Evolutionary conservation across 257 asterid genomes (phyloP).

Genomic region (Nicotiana paniculata): DNA sequence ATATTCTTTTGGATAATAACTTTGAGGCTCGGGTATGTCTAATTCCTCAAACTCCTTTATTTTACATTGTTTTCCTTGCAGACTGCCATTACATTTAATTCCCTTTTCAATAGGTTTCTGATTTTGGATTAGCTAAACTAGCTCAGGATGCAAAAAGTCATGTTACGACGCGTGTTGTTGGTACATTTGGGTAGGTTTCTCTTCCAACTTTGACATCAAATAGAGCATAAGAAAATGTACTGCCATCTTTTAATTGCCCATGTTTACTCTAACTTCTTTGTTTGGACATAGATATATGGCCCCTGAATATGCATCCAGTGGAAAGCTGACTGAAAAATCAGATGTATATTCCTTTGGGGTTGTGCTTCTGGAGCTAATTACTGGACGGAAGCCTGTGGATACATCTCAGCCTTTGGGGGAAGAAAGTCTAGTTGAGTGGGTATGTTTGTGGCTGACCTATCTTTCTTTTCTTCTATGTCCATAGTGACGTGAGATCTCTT

Average conservation of each 20-base stretch:
- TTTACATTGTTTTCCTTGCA: background rate
- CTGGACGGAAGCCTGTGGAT: constrained; percentile 95
- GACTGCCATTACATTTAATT: background rate
- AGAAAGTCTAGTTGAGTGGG: constrained; percentile 98
- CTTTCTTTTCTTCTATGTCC: background rate
- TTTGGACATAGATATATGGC: constrained; percentile 75
- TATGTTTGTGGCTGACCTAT: constrained; percentile 23
- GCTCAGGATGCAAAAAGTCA: constrained; percentile 77
- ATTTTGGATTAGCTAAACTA: constrained; percentile 90
- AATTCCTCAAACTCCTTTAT: background rate
- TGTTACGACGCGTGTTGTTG: constrained; percentile 82
- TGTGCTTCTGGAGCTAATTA: constrained; percentile 76
- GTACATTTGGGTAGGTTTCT: constrained; percentile 78
- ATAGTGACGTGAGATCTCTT: background rate
- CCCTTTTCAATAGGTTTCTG: constrained; percentile 62
- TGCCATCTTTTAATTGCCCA: background rate
- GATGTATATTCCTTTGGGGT: constrained; percentile 90
- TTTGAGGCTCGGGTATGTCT: constrained; percentile 80
- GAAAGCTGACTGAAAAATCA: constrained; percentile 82
- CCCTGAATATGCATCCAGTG: constrained; percentile 95
- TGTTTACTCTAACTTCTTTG: background rate
- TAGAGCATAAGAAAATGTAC: background rate
- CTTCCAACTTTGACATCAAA: background rate
- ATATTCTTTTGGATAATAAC: constrained; percentile 72
- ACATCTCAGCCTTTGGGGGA: constrained; percentile 81